These are phyloP conservation scores for Didymella lethalis DNA, from an alignment of 2,329 filamentous ascomycete genomes.

Conservation along the genomic window DNA sequence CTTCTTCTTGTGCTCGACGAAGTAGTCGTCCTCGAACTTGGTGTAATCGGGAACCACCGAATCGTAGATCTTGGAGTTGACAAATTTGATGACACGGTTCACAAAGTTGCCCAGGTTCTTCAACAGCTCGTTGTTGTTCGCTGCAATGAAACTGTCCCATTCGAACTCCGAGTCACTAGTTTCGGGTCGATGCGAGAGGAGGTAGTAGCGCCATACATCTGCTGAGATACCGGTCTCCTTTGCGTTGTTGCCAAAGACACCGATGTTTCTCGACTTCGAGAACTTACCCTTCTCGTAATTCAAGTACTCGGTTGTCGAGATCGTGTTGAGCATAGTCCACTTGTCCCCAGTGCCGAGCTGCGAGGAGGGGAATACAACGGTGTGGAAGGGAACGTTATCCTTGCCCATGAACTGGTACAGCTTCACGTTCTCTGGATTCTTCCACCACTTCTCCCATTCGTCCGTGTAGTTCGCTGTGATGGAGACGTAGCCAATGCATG, in stretches of 20 bases:
- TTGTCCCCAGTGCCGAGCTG: constrained; percentile 83
- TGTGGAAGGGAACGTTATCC: constrained; percentile 87
- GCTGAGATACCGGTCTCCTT: constrained; percentile 83
- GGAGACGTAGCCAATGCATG: constrained; percentile 92
- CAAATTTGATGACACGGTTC: constrained; percentile 69
- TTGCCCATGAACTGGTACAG: constrained; percentile 95
- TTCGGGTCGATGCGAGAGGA: constrained; percentile 85
- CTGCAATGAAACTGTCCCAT: constrained; percentile 82
- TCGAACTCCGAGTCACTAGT: constrained; percentile 88
- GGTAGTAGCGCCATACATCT: constrained; percentile 93
- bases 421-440: constrained; percentile 83
- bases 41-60: constrained; percentile 72
- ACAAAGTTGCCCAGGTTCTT: constrained; percentile 72
- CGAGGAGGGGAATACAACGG: constrained; percentile 87
- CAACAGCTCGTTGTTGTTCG: constrained; percentile 89
- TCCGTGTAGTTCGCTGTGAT: constrained; percentile 91
- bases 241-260: constrained; percentile 90
- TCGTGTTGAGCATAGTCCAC: constrained; percentile 89
- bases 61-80: constrained; percentile 75
- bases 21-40: constrained; percentile 58
- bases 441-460: constrained; percentile 95
- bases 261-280: constrained; percentile 86
- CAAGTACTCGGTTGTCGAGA: constrained; percentile 81
- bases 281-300: constrained; percentile 71
- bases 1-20: constrained; percentile 62